Conservation (phyloP, 768 basidiomycete species). For the Lactarius trivialis region DNA sequence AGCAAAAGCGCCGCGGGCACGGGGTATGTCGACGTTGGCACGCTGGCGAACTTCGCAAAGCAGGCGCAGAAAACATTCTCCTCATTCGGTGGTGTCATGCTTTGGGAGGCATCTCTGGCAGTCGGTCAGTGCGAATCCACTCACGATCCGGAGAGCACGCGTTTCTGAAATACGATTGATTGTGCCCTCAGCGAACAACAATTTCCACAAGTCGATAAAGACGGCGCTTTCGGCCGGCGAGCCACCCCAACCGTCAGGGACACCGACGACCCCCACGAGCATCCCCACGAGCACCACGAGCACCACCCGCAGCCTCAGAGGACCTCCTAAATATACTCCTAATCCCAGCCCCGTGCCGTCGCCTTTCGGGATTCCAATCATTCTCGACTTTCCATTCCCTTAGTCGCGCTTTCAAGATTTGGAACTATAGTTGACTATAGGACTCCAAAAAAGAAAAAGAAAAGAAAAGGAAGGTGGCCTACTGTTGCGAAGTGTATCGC, state of each 20-base stretch:
- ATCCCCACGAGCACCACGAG: neutral
- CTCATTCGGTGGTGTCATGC: conserved; percentile 42
- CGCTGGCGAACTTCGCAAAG: conserved; percentile 32
- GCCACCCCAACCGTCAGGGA: neutral
- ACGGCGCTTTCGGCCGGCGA: conserved; percentile 24
- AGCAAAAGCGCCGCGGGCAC: conserved; percentile 38
- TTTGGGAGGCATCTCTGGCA: conserved; percentile 45
- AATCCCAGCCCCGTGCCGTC: too few relatives aligned
- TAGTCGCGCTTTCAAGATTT: neutral
- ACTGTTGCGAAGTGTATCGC: neutral
- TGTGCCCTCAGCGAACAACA: conserved; percentile 40
- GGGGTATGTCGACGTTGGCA: conserved; percentile 34
- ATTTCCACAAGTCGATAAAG: conserved; percentile 58
- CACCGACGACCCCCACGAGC: neutral
- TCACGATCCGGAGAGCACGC: neutral
- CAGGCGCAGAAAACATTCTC: conserved; percentile 36
- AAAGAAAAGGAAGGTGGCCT: neutral
- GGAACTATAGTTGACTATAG: neutral
- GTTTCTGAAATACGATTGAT: neutral
- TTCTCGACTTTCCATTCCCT: neutral
- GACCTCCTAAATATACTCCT: too few relatives aligned
- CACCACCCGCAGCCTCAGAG: too few relatives aligned
- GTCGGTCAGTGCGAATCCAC: conserved; percentile 30
- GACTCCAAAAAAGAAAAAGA: neutral
- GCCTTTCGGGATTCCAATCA: neutral